Percentiles rank a stretch among this genome's conserved stretches.
Evolutionary conservation across 1,139 yeast genomes (phyloP).

Genomic region (Taphrina betulina): DNA sequence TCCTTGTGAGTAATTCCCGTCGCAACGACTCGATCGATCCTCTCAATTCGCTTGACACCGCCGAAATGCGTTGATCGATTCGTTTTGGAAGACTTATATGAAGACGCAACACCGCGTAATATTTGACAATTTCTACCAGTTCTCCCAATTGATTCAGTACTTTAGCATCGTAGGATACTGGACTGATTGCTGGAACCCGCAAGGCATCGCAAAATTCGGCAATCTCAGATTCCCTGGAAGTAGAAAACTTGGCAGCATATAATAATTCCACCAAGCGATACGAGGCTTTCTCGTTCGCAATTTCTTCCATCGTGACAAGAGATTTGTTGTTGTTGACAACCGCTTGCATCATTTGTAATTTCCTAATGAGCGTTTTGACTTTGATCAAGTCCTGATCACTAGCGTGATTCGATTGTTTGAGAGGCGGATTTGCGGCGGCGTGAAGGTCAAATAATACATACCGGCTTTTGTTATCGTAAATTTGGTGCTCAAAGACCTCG

Average conservation of each 20-base stretch:
- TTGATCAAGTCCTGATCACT: neutral
- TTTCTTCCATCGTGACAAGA: neutral
- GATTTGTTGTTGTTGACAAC: neutral
- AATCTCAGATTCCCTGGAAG: neutral
- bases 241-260: neutral
- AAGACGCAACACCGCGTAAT: neutral
- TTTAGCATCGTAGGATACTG: neutral
- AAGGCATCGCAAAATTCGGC: neutral
- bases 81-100: neutral
- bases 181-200: neutral
- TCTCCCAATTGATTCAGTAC: neutral
- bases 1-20: too few species aligned
- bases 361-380: neutral
- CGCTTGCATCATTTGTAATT: slow-evolving; percentile 4
- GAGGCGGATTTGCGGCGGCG: neutral
- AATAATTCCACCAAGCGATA: neutral
- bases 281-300: neutral
- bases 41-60: neutral
- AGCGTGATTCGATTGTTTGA: neutral
- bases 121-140: neutral
- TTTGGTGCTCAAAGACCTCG: neutral
- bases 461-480: slow-evolving; percentile 13
- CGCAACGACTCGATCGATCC: neutral
- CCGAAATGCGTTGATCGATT: neutral
- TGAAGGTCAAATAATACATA: neutral